Percentiles rank a stretch among this genome's conserved stretches.
Conservation (phyloP, 179 eudicot genomes). For the Gypsophila paniculata region DNA sequence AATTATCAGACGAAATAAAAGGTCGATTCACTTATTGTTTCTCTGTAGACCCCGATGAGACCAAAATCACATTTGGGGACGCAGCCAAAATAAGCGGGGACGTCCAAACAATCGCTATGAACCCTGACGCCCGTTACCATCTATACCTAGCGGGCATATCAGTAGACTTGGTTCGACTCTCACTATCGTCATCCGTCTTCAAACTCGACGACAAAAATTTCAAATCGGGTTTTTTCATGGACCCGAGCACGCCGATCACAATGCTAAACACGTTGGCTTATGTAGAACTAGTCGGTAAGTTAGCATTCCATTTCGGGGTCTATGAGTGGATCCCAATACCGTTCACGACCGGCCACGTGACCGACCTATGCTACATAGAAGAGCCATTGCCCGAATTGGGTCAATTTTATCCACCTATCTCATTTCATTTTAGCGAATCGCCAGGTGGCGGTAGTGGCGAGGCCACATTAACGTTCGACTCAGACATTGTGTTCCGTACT, state of each 20-base stretch:
- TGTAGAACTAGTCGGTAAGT: background rate
- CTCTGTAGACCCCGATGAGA: background rate
- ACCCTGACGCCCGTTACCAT: background rate
- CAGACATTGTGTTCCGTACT: background rate
- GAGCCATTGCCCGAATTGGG: background rate
- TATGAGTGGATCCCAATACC: background rate
- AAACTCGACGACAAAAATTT: background rate
- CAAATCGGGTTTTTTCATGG: slow-evolving; percentile 4
- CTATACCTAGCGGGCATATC: background rate
- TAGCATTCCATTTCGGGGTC: background rate
- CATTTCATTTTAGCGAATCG: background rate
- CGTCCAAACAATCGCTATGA: slow-evolving; percentile 1
- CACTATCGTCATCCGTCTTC: background rate
- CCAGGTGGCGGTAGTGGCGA: background rate
- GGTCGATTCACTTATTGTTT: slow-evolving; percentile 19
- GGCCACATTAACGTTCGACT: background rate
- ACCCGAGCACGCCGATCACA: slow-evolving; percentile 12
- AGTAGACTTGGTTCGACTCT: background rate
- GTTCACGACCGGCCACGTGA: background rate
- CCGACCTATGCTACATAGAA: background rate
- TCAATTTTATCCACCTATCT: background rate
- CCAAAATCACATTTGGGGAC: slow-evolving; percentile 14
- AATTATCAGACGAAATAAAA: slow-evolving; percentile 9
- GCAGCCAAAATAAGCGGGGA: background rate
- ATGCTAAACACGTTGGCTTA: background rate